phyloP scores from a whole-genome alignment of 2,329 filamentous ascomycete genomes.

The Hypoxylon sp. region DNA sequence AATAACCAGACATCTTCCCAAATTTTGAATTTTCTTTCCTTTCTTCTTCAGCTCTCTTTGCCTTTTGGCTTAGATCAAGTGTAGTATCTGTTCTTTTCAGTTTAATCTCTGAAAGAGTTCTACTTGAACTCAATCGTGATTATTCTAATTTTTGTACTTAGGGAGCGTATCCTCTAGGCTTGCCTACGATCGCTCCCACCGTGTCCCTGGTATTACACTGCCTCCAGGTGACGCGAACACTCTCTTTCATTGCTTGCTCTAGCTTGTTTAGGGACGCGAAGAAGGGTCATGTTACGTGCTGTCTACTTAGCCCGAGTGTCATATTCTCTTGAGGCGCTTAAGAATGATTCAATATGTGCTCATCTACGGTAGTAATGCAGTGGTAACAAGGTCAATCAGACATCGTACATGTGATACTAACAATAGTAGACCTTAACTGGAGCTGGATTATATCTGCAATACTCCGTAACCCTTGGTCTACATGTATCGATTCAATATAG shows the following conservation, averaged over 20 bases:
- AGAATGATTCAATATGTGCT: not conserved
- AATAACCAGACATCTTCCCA: conserved; percentile 4
- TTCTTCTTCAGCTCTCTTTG: conserved; percentile 45
- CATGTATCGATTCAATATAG: not conserved
- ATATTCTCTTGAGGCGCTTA: not conserved
- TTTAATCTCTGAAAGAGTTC: too few species aligned
- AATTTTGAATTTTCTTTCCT: conserved; percentile 10
- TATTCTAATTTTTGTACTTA: too few species aligned
- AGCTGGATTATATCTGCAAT: not conserved
- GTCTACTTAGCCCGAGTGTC: not conserved
- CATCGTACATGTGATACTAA: not conserved
- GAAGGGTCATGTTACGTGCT: conserved; percentile 15
- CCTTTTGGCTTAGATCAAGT: conserved; percentile 46
- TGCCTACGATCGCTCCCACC: too few species aligned
- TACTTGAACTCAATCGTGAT: too few species aligned
- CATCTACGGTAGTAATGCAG: too few species aligned
- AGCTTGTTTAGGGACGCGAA: conserved; percentile 33
- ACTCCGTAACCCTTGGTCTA: not conserved
- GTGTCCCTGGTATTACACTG: too few species aligned
- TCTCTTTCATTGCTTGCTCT: conserved; percentile 41
- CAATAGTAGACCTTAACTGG: not conserved
- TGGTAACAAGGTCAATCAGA: not conserved
- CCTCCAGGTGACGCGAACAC: conserved; percentile 37
- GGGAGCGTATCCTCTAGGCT: too few species aligned
- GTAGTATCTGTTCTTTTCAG: conserved; percentile 32